Evolutionary conservation across 768 basidiomycete species (phyloP), one percentile per base, ranked within the genome.

Genomic region (Coprinopsis strossmayeri): DNA sequence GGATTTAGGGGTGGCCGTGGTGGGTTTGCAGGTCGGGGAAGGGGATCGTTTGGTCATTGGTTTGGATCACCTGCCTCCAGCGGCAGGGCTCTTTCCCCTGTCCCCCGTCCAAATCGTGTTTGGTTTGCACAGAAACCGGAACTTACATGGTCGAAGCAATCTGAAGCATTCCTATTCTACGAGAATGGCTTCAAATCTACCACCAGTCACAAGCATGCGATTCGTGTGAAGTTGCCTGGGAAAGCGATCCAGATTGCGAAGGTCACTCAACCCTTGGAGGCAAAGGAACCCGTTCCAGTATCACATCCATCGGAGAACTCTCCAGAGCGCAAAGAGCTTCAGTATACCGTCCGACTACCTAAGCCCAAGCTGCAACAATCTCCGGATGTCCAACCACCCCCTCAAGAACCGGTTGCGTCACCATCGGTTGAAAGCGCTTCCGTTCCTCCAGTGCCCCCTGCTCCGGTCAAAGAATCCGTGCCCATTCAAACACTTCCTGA

Each of bases 51-150:
- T 34, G 37, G 37, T 24, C 34, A 20, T 9, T 20, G 27, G 5
- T 20, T 23, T 23, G 34, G 15, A 9, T 59, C 64, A 24, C 64
- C 69, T 7, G 57, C 24, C 9, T 28, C 65, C 25, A 59, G 64
- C 25, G 50, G 60, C 34, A 66, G 66, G 27, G 64, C 57, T 34
- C 59, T 61, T 21, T 58, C 62, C 23, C 59, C 65, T 23, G 53
- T 61, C 43, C 54, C 61, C 21, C 55, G 62, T 27, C 56, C 69
- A 13, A 74, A 71, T 15, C 79, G 78, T 42, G 71, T 77, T 35
- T 87, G 87, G 79, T 89, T 77, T 58, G 65, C 76, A 5, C 78
- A 79, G 77, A 89, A 87, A 61, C 87, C 87, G 7, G 89, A 91
- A 58, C 74, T 75, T 38, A 73, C 81, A 56, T 91, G 87, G 87